Evolutionary conservation across 345 rosid genomes (phyloP), one percentile per base, ranked within the genome.

Genomic region (Eucalyptus polyanthemos): DNA sequence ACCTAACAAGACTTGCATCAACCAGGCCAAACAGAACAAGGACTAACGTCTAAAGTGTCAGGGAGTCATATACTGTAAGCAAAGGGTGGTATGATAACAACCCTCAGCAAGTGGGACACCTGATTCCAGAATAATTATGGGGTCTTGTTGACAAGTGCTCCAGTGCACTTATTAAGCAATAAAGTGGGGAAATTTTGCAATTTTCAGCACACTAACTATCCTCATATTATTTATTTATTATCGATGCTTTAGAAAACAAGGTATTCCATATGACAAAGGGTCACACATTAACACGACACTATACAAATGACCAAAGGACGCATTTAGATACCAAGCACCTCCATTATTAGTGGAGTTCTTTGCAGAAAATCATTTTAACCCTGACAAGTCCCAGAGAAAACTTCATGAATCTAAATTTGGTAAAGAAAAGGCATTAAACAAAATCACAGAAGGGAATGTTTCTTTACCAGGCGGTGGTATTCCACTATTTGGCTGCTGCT

Each of bases 401-500:
- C 19, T 47, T 19, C 56, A 50, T 50, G 67, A 86, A 51, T 53
- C 44, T 51, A 42, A 86, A 31, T 58, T 37, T n/a, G 83, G 25
- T 24, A 81, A 11, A n/a, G 17, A 42, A 42, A 53, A 15, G 17
- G 62, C 51, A 50, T 87, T 27, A 21, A 25, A 88, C 31, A 49
- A 80, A 42, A 29, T 88, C 58, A 85, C 14, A 34, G 87, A 40
- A 40, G 50, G 37, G 37, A 86, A 37, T 45, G 22, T 58, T 47
- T 88, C 40, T 34, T 49, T 53, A 89, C 92, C 90, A 24, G 72
- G 80, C 69, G 94, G 93, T 21, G 94, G 95, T 80, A 94, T 86
- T 88, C 94, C 92, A 24, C 94, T 90, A 86, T 93, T 94, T 37
- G 96, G 95, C 88, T 92, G 97, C 92, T 88, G 90, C 81, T 92